phyloP scores from a whole-genome alignment of 768 basidiomycete species.

The Lyophyllum semitale region DNA sequence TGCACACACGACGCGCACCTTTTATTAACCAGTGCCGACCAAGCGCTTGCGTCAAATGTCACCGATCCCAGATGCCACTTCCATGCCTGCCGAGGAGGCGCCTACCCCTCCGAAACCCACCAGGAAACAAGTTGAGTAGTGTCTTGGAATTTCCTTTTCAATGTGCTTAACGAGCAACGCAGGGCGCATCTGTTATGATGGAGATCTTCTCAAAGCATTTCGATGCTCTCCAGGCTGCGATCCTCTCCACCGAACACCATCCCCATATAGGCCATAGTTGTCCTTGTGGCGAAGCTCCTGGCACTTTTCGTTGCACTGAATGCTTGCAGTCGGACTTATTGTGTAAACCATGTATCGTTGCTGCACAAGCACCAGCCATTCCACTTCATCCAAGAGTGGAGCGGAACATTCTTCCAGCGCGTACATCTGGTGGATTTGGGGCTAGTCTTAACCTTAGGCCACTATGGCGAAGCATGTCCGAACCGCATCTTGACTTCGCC shows the following conservation, averaged over 20 bases:
- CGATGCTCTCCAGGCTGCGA: conserved; percentile 1
- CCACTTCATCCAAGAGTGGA: conserved; percentile 1
- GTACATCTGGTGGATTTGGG: background rate
- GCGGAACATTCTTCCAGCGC: background rate
- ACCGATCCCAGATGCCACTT: background rate
- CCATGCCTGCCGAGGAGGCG: background rate
- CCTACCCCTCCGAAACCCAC: background rate
- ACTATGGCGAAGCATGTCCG: background rate
- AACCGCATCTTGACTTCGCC: background rate
- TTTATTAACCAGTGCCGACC: background rate
- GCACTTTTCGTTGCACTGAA: background rate
- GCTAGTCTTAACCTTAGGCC: background rate
- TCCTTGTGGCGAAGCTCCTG: background rate
- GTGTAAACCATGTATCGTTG: background rate
- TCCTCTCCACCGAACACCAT: background rate
- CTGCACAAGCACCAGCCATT: background rate
- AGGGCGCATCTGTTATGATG: conserved; percentile 10
- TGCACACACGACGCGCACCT: background rate
- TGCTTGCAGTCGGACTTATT: background rate
- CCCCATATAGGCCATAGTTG: background rate
- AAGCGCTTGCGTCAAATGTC: background rate
- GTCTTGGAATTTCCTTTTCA: background rate
- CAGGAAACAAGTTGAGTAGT: background rate
- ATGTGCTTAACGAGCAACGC: background rate
- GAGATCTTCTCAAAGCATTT: conserved; percentile 2